Evolutionary conservation across 352 stramenopile species (phyloP).

Genomic region (Pythium vanterpoolii): DNA sequence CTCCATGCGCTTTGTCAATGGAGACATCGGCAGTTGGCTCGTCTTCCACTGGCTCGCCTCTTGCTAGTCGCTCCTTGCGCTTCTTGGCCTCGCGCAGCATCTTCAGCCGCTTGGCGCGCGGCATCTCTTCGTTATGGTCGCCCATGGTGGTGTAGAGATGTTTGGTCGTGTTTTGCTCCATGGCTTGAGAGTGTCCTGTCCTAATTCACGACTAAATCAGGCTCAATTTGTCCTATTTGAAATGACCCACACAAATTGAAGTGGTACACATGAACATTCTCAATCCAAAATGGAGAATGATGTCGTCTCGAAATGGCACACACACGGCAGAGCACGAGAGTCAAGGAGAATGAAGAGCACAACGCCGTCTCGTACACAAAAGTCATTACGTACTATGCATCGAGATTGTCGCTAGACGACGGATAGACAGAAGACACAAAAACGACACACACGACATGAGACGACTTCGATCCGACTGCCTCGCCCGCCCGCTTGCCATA

Average conservation of each 20-base stretch:
- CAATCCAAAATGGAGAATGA: neutral
- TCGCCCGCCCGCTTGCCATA: too few species aligned
- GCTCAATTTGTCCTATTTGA: neutral
- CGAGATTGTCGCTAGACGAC: conserved; percentile 10
- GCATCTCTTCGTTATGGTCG: conserved; percentile 46
- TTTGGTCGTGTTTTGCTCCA: conserved; percentile 2
- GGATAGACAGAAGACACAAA: conserved; percentile 25
- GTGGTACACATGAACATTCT: neutral
- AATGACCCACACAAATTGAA: neutral
- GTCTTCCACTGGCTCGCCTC: conserved; percentile 25
- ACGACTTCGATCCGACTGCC: too few species aligned
- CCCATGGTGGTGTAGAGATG: conserved; percentile 29
- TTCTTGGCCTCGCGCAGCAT: conserved; percentile 79
- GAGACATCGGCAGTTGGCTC: conserved; percentile 9
- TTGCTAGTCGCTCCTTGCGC: conserved; percentile 60
- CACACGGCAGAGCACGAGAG: neutral
- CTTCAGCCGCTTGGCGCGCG: conserved; percentile 82
- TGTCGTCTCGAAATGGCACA: neutral
- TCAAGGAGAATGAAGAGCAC: neutral
- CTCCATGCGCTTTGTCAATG: neutral
- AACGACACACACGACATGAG: conserved; percentile 18
- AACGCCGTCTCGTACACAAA: conserved; percentile 1
- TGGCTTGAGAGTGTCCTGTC: neutral
- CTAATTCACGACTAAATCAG: neutral
- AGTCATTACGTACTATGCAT: conserved; percentile 13